Percentiles rank a stretch among this genome's conserved stretches.
These are phyloP conservation scores for Arachis monticola DNA, from an alignment of 331 rosid species.

Conservation along the genomic window DNA sequence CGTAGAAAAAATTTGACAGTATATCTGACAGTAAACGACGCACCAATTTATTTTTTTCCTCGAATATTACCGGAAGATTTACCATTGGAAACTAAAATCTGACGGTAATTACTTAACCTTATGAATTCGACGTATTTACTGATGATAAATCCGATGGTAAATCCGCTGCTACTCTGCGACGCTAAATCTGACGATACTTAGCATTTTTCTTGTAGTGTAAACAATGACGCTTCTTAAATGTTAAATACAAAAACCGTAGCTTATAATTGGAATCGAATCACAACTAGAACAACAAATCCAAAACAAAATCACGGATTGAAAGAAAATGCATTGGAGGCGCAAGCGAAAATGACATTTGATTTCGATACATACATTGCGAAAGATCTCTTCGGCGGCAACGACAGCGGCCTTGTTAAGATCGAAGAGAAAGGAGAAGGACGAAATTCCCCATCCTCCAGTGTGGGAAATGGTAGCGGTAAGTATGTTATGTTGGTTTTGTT, in stretches of 20 bases:
- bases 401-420: slow-evolving; percentile 97
- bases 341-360: not conserved
- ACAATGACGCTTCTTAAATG: too few relatives aligned
- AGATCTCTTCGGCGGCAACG: slow-evolving; percentile 97
- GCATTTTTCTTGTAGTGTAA: too few relatives aligned
- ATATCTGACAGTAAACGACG: too few relatives aligned
- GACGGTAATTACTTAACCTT: too few relatives aligned
- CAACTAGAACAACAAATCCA: not conserved
- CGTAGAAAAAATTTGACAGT: too few relatives aligned
- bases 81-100: too few relatives aligned
- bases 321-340: slow-evolving; percentile 13
- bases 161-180: too few relatives aligned
- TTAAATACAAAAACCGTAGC: not conserved
- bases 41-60: too few relatives aligned
- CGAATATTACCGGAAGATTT: too few relatives aligned
- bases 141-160: too few relatives aligned
- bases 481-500: slow-evolving; percentile 4
- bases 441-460: slow-evolving; percentile 89
- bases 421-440: slow-evolving; percentile 67
- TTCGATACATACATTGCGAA: slow-evolving; percentile 76
- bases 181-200: too few relatives aligned
- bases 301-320: slow-evolving; percentile 13
- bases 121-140: too few relatives aligned
- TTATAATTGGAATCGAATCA: not conserved
- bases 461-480: not conserved